Evolutionary conservation across 768 basidiomycete species (phyloP), one percentile per base, ranked within the genome.

Genomic region (Lactarius tabidus): DNA sequence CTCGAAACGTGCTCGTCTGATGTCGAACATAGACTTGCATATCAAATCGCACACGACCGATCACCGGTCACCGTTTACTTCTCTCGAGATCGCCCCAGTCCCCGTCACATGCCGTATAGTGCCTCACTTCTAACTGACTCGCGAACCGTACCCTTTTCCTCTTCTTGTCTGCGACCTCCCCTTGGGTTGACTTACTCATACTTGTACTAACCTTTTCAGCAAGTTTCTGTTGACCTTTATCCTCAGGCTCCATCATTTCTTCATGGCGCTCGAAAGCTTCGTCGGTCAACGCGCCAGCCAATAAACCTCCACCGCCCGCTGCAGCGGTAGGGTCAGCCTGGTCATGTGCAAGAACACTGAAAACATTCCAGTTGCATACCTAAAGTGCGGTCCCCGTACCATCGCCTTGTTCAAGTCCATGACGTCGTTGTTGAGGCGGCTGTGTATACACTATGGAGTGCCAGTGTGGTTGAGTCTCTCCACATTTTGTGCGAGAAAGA

Each of bases 281-380:
- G 39, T 70, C 81, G 43, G 89, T 70, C 52, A 90, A 73, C 2
- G 77, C 76, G 64, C 89, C 89, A 43, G 84, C 88, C n/a, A 87
- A 71, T n/a, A 89, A 72, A 64, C 86, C 89, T 18, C 79, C 88
- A 70, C 82, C 88, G 68, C 80, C 87, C 82, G 65, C 61, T 57
- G 57, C 20, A 35, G 17, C 35, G 31, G 48, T n/a, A 29, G 57
- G 52, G 52, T 23, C 23, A 45, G 55, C 28, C 57, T 7, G 10
- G 41, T 35, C 33, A 39, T 20, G 36, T 23, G 28, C 17, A 18
- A n/a, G 10, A 38, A 31, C 57, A 41, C 45, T 17, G n/a, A 2
- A 39, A 23, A n/a, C n/a, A n/a, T n/a, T n/a, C n/a, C n/a, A 41
- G 48, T 33, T 45, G 41, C 48, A 57, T 56, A 57, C 62, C 68